Evolutionary conservation across 129 eudicot genomes (phyloP).

Genomic region (Logfia minima): DNA sequence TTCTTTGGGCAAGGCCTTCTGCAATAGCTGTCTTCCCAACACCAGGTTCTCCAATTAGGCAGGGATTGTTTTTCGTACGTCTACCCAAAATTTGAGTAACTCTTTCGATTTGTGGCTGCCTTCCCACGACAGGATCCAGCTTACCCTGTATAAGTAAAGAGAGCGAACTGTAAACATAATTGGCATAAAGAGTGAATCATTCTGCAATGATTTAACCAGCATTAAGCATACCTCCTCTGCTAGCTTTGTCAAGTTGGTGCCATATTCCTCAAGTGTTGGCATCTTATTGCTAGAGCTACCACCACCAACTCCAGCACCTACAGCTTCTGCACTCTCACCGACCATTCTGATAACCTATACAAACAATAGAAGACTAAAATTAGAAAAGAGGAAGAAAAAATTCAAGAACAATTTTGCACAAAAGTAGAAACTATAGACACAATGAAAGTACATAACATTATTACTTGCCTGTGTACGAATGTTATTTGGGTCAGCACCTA

Average conservation of each 20-base stretch:
- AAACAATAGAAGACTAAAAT: neutral
- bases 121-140: constrained; percentile 92
- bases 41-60: constrained; percentile 95
- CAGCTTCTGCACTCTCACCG: constrained; percentile 92
- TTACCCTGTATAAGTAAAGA: constrained; percentile 52
- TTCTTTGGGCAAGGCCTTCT: constrained; percentile 90
- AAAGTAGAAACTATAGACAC: neutral
- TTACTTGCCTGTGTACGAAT: constrained; percentile 74
- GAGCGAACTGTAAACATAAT: neutral
- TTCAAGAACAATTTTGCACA: neutral
- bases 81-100: constrained; percentile 89
- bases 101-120: constrained; percentile 78
- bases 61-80: constrained; percentile 88
- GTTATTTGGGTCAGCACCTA: constrained; percentile 86
- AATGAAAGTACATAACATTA: neutral
- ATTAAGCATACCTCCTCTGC: constrained; percentile 75
- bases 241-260: constrained; percentile 85
- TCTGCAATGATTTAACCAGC: neutral
- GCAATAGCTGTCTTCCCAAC: constrained; percentile 97
- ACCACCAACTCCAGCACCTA: constrained; percentile 88
- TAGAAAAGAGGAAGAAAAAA: neutral
- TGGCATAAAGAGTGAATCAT: neutral
- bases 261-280: constrained; percentile 94
- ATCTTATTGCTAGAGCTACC: constrained; percentile 68
- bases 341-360: constrained; percentile 84